A percentile compares a stretch with the other conserved stretches of the same genome.
Evolutionary conservation across 2,329 filamentous ascomycete species (phyloP).

Genomic region (Pseudocercospora crystallina): DNA sequence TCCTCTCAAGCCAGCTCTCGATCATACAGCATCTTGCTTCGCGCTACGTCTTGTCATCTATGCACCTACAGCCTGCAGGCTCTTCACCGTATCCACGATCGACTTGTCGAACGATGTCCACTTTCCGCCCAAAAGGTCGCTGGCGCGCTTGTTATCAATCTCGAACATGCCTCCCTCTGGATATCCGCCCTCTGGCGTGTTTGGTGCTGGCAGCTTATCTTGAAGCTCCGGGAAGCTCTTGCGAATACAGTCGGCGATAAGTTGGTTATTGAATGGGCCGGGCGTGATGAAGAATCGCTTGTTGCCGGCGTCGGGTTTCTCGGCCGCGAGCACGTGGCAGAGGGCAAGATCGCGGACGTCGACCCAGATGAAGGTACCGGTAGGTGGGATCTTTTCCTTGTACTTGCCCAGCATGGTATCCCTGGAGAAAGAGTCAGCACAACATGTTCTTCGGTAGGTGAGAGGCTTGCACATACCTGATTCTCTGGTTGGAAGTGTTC

Average conservation of each 20-base stretch:
- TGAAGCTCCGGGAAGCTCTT: constrained; percentile 57
- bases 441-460: too few species aligned
- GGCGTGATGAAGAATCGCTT: constrained; percentile 65
- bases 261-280: constrained; percentile 61
- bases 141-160: constrained; percentile 56
- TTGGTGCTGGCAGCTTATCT: constrained; percentile 47
- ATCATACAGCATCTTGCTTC: too few species aligned
- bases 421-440: background rate
- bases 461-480: constrained; percentile 33
- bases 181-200: constrained; percentile 45
- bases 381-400: constrained; percentile 58
- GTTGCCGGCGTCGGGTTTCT: constrained; percentile 57
- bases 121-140: constrained; percentile 57
- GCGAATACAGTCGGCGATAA: constrained; percentile 57
- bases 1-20: too few species aligned
- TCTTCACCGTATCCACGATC: constrained; percentile 63
- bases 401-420: constrained; percentile 62
- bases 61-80: constrained; percentile 53
- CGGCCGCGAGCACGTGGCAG: constrained; percentile 34
- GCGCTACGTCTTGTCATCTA: too few species aligned
- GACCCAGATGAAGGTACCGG: constrained; percentile 33
- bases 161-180: constrained; percentile 52
- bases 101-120: constrained; percentile 60
- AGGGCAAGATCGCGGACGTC: constrained; percentile 28
- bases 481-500: constrained; percentile 71